Percentiles rank a stretch among this genome's conserved stretches.
Conservation (phyloP, 495 filamentous ascomycete species). For the Geopyxis carbonaria region DNA sequence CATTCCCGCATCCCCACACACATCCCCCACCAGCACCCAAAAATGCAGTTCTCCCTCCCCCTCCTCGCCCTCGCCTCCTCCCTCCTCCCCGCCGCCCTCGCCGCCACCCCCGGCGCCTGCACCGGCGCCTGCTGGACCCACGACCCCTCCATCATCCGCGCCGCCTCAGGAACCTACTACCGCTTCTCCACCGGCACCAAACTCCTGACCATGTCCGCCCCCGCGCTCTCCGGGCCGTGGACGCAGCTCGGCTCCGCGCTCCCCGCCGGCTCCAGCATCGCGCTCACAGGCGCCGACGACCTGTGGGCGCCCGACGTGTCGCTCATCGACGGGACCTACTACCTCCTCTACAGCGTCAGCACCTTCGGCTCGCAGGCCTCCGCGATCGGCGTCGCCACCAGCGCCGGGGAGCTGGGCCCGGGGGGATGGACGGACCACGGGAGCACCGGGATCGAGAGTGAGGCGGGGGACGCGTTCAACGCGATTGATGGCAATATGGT, state of each 20-base stretch:
- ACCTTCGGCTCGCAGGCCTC: conserved; percentile 45
- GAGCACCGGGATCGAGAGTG: conserved; percentile 33
- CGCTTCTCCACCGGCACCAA: conserved; percentile 49
- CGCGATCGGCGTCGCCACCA: conserved; percentile 51
- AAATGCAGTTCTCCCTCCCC: too few relatives aligned
- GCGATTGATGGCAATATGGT: conserved; percentile 54
- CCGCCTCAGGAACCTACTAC: conserved; percentile 54
- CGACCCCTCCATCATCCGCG: conserved; percentile 45
- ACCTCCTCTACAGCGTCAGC: conserved; percentile 54
- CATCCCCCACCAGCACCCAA: too few relatives aligned
- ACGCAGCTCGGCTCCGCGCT: conserved; percentile 39
- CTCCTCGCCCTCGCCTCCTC: conserved; percentile 3
- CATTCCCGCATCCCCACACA: too few relatives aligned
- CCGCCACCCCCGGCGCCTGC: conserved; percentile 36
- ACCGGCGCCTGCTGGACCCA: conserved; percentile 41
- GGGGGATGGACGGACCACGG: conserved; percentile 45
- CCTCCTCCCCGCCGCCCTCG: conserved; percentile 1
- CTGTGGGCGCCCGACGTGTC: conserved; percentile 48
- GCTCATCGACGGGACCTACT: conserved; percentile 36
- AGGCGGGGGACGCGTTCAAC: conserved; percentile 38
- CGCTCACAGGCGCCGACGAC: conserved; percentile 31
- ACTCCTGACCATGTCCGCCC: conserved; percentile 41
- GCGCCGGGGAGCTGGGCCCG: conserved; percentile 37
- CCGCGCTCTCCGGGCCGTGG: conserved; percentile 47
- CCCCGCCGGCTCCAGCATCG: conserved; percentile 38